phyloP scores from a whole-genome alignment of 805 yeast species.

The Candida glaebosa region DNA sequence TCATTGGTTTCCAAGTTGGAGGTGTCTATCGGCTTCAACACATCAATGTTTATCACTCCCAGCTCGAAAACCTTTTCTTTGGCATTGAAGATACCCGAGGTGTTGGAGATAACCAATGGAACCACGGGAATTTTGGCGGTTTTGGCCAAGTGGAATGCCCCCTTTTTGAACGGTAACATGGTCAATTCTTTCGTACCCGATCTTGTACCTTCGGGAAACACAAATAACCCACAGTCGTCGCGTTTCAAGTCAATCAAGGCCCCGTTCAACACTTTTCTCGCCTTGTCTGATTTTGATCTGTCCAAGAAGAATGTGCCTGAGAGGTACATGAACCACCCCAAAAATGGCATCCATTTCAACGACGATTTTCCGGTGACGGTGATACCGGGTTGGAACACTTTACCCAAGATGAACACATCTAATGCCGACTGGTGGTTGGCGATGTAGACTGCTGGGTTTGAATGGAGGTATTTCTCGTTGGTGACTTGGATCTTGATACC shows the following conservation, averaged over 20 bases:
- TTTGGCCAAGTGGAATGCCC: conserved; percentile 96
- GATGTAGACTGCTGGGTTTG: conserved; percentile 71
- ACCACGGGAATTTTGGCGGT: conserved; percentile 87
- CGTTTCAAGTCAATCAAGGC: conserved; percentile 63
- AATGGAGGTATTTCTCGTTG: conserved; percentile 54
- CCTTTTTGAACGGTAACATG: conserved; percentile 88
- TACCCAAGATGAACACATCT: conserved; percentile 80
- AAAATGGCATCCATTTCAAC: conserved; percentile 77
- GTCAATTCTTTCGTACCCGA: conserved; percentile 67
- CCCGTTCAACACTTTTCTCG: conserved; percentile 66
- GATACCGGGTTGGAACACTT: conserved; percentile 81
- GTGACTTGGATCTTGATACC: conserved; percentile 70
- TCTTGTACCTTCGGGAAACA: conserved; percentile 98
- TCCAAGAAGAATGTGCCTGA: conserved; percentile 91
- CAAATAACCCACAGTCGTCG: conserved; percentile 71
- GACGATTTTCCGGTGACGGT: conserved; percentile 90
- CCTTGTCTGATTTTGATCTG: conserved; percentile 70
- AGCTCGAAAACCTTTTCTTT: conserved; percentile 60
- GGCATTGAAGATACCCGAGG: conserved; percentile 66
- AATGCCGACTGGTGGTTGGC: conserved; percentile 91
- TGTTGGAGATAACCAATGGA: conserved; percentile 85
- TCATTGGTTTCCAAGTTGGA: conserved; percentile 59
- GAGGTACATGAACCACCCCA: conserved; percentile 95
- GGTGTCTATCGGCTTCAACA: conserved; percentile 78
- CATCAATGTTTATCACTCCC: conserved; percentile 76